Base-by-base conservation (phyloP, 1,284 basidiomycete species). In the Puccinia triticina region DNA sequence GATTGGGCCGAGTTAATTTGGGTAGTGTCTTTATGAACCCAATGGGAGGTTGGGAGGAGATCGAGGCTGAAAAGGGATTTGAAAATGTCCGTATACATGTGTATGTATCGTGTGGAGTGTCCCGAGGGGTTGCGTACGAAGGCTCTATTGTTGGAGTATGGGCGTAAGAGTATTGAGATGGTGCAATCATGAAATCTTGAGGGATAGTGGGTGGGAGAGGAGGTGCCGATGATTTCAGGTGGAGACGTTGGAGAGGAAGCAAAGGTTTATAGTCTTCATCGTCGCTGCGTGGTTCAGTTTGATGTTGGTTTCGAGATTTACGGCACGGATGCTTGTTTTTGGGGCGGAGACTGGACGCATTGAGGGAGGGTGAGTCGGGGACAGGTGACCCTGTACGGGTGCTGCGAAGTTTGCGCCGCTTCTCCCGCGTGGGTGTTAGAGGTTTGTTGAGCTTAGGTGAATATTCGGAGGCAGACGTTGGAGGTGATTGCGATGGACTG, bases 1-100 rank as follows among this genome's bases (percentile, higher is more conserved):
- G 40, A 16, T 32, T 61, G 46, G 46, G 40, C 7, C 59, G 37
- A 48, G 53, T 43, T 34, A 55, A 53, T 40, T 29, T 78, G 2
- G 46, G 29, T 1, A 34, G 14, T 67, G n/a, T 26, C 48, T 55
- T 78, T 23, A 40, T 37, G 64, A 67, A 67, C 21, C 46, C 23
- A 23, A n/a, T 8, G 8, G 61, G 40, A 32, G 61, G 37, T 53
- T 78, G 26, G 18, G 77, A 53, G 40, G 64, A 48, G 77, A 78
- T 69, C 40, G 77, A 78, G 21, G 69, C 77, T 55, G 77, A 78
- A 26, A 11, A 69, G 8, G 59, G 48, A 34, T 78, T 69, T n/a
- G 34, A 29, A 46, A 14, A 23, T 26, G 61, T 67, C 18, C 77
- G 77, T 18, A 78, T 50, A 57, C 64, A 78, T 32, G 77, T 50